Conservation (phyloP, 768 basidiomycete species). For the Sporobolomyces pararoseus region DNA sequence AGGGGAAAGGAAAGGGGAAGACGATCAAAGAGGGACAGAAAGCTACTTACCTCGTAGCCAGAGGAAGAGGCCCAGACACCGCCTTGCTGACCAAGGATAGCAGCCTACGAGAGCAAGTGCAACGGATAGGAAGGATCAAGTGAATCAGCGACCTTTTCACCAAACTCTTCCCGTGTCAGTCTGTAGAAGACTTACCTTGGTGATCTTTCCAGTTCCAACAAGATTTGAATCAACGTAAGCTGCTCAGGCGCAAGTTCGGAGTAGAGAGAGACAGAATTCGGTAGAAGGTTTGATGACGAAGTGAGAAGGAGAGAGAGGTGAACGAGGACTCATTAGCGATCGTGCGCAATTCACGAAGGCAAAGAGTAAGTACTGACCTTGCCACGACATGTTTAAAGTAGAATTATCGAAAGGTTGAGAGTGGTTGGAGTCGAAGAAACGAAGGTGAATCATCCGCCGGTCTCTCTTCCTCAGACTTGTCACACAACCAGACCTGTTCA, state of each 20-base stretch:
- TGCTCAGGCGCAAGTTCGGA: background rate
- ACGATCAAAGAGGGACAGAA: background rate
- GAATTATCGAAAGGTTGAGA: background rate
- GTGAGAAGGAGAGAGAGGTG: background rate
- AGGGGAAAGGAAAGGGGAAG: background rate
- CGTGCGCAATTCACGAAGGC: background rate
- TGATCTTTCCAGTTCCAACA: conserved; percentile 61
- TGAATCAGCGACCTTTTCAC: conserved; percentile 59
- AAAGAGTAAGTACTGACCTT: conserved; percentile 53
- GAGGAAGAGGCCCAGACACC: conserved; percentile 69
- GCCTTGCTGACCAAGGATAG: conserved; percentile 68
- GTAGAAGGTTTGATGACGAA: conserved; percentile 10
- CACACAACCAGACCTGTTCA: too few species aligned
- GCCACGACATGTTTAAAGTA: conserved; percentile 63
- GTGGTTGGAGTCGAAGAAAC: background rate
- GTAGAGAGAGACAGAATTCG: background rate
- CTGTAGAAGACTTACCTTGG: conserved; percentile 13
- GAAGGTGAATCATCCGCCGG: background rate
- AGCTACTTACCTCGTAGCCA: conserved; percentile 61
- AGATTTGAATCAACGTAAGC: conserved; percentile 62
- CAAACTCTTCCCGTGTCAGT: background rate
- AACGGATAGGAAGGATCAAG: conserved; percentile 56
- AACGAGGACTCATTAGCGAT: background rate
- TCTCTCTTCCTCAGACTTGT: background rate
- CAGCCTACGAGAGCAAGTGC: conserved; percentile 68